Conservation (phyloP, 2,329 filamentous ascomycete genomes). For the Ilyonectria sp. region DNA sequence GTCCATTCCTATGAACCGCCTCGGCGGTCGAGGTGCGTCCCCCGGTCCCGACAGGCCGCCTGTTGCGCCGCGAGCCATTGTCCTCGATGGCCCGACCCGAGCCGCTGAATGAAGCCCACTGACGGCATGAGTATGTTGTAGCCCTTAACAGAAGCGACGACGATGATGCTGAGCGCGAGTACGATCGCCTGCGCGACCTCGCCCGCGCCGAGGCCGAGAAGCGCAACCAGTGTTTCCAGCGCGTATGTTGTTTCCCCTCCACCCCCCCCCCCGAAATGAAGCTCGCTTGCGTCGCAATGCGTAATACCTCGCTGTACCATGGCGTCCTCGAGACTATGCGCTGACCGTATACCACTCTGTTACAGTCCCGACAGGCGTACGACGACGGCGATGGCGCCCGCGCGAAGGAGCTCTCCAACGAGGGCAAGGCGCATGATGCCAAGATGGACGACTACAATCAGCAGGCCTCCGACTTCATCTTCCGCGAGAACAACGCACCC, state of each 20-base stretch:
- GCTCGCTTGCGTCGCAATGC: not conserved
- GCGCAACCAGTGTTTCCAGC: conserved; percentile 83
- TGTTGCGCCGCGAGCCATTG: conserved; percentile 23
- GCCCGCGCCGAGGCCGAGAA: conserved; percentile 86
- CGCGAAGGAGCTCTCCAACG: conserved; percentile 88
- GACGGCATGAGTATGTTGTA: conserved; percentile 53
- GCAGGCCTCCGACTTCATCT: conserved; percentile 94
- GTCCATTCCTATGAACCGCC: conserved; percentile 60
- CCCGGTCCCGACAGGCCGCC: conserved; percentile 16
- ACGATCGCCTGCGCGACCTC: conserved; percentile 89
- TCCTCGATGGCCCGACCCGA: conserved; percentile 32
- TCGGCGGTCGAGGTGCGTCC: conserved; percentile 62
- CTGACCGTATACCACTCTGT: conserved; percentile 27
- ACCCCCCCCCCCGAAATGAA: not conserved
- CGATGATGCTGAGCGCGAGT: conserved; percentile 83
- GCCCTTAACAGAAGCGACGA: conserved; percentile 83
- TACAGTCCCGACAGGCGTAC: conserved; percentile 84
- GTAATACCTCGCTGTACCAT: not conserved
- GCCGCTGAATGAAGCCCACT: conserved; percentile 29
- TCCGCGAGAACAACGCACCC: conserved; percentile 91
- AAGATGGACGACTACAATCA: conserved; percentile 91
- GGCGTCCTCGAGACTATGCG: not conserved
- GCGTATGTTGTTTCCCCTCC: conserved; percentile 61
- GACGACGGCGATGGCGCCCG: conserved; percentile 82
- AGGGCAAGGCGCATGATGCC: conserved; percentile 87